Conservation (phyloP, 805 yeast genomes). For the Pichia heedii region DNA sequence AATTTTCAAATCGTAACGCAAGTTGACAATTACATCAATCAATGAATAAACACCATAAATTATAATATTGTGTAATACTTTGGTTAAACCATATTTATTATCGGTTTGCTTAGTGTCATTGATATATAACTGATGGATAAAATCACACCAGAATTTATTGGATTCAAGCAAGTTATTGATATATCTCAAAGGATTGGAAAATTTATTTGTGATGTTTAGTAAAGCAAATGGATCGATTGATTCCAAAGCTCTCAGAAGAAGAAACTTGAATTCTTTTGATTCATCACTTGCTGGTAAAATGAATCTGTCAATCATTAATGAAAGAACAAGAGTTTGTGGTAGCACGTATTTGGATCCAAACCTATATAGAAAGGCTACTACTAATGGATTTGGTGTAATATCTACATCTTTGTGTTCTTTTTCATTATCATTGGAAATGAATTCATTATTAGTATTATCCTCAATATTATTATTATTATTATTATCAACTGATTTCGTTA, state of each 20-base stretch:
- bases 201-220: conserved; percentile 8
- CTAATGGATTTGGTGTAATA: conserved; percentile 8
- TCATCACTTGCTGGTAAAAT: conserved; percentile 4
- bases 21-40: conserved; percentile 12
- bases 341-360: conserved; percentile 9
- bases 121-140: conserved; percentile 9
- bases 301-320: conserved; percentile 11
- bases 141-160: conserved; percentile 16
- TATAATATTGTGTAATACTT: conserved; percentile 13
- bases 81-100: conserved; percentile 7
- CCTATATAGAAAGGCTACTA: conserved; percentile 5
- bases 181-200: conserved; percentile 10
- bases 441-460: not conserved
- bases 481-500: not conserved
- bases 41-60: conserved; percentile 21
- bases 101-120: not conserved
- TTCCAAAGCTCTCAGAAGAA: conserved; percentile 20
- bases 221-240: conserved; percentile 10
- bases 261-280: conserved; percentile 15
- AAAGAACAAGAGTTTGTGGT: conserved; percentile 11
- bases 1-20: conserved; percentile 2
- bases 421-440: not conserved
- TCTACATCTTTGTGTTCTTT: not conserved
- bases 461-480: not conserved
- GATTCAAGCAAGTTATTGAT: conserved; percentile 8